Evolutionary conservation across 1,284 basidiomycete genomes (phyloP).

Genomic region (Apiotrichum domesticum): DNA sequence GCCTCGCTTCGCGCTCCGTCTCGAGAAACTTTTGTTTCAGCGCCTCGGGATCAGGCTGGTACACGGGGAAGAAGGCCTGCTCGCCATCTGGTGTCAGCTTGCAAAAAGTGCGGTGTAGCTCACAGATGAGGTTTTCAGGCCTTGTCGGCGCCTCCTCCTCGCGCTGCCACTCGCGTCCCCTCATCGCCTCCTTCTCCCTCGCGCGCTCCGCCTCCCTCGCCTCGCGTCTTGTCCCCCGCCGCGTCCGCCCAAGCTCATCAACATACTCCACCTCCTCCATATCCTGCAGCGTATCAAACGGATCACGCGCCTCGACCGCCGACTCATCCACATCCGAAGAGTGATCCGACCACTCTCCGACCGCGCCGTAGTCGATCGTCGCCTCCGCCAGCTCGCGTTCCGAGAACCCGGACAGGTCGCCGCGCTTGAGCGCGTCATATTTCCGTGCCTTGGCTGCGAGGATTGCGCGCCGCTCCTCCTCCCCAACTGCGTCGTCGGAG

Average conservation of each 20-base stretch:
- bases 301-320: constrained; percentile 39
- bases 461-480: constrained; percentile 38
- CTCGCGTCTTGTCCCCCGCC: constrained; percentile 39
- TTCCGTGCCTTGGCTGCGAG: constrained; percentile 73
- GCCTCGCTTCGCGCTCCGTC: constrained; percentile 60
- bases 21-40: constrained; percentile 72
- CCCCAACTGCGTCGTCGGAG: constrained; percentile 32
- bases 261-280: constrained; percentile 41
- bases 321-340: constrained; percentile 38
- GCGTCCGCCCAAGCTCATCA: constrained; percentile 45
- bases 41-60: constrained; percentile 72
- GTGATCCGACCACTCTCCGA: constrained; percentile 49
- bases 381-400: constrained; percentile 69
- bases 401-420: constrained; percentile 69
- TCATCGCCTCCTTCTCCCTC: constrained; percentile 2
- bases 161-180: constrained; percentile 2
- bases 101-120: constrained; percentile 9
- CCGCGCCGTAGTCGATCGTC: constrained; percentile 78
- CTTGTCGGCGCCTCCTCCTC: constrained; percentile 45
- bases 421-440: constrained; percentile 72
- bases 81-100: constrained; percentile 54
- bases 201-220: constrained; percentile 33
- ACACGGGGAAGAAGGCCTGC: constrained; percentile 73
- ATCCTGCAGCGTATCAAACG: constrained; percentile 17
- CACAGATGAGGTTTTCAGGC: constrained; percentile 54